Base-by-base conservation (phyloP, 2,329 filamentous ascomycete genomes). In the Ambrosiella beaveri region DNA sequence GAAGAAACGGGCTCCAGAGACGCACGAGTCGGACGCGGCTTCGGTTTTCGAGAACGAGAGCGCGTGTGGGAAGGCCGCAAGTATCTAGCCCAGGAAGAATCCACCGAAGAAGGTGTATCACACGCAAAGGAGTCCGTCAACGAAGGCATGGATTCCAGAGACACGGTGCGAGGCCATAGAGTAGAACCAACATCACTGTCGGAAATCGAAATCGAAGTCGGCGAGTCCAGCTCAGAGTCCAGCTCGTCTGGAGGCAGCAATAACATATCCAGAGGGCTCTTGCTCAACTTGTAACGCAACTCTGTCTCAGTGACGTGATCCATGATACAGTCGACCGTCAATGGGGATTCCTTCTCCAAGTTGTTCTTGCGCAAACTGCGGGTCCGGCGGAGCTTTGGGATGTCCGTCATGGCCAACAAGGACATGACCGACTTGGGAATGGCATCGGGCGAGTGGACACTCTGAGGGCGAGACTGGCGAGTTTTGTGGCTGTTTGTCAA, bases 141-240 rank as follows among this genome's bases (percentile, higher is more conserved):
- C 1, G 80, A 84, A 1, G 80, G 79, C 61, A 82, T 73, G 1
- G 80, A 84, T 61, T 82, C 80, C 56, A 77, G 71, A 9, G 80
- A 84, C 7, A 75, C 71, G 1, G 79, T 79, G 56, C 78, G 74
- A 13, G 27, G 1, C 72, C 76, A 2, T 77, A 81, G 53, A 79
- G 66, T 15, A 72, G 68, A 7, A 76, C 80, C 27, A 75, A 75
- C 19, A 75, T 69, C 39, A 65, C 75, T 78, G 59, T 81, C 78
- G 6, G 54, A 59, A 11, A 59, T 36, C 19, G 57, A 59, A 63
- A 73, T 77, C 3, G 57, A 59, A 63, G 73, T 77, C 3, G 71
- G 63, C 2, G 71, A 73, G 12, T 65, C 60, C 3, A 56, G 71
- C 61, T 79, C 75, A 38, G 77, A 74, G 47, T 72, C 70, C 27